A percentile compares a stretch with the other conserved stretches of the same genome.
These are phyloP conservation scores for Geranomyces variabilis DNA, from an alignment of 192 early-diverging fungal genomes.

Conservation along the genomic window DNA sequence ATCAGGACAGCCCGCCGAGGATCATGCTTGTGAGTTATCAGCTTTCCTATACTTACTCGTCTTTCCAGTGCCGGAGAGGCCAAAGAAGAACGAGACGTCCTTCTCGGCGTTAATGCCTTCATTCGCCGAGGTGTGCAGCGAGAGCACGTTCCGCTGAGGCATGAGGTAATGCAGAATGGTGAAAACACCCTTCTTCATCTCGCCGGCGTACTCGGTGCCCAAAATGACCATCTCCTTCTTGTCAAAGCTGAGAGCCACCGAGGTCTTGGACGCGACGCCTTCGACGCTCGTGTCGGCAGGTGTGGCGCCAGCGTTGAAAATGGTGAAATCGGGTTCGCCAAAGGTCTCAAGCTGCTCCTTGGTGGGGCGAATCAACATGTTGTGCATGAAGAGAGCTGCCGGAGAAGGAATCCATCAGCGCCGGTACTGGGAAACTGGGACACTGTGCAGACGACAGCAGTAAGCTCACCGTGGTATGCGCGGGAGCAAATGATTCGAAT, in stretches of 20 bases:
- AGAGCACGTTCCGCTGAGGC: constrained; percentile 81
- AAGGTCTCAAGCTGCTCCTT: constrained; percentile 79
- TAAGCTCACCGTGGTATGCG: constrained; percentile 72
- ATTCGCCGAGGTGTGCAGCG: constrained; percentile 87
- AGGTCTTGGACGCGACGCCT: constrained; percentile 86
- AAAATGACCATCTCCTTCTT: constrained; percentile 89
- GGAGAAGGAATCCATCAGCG: background rate
- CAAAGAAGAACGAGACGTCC: constrained; percentile 93
- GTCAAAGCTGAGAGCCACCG: constrained; percentile 84
- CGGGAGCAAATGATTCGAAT: constrained; percentile 85
- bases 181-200: constrained; percentile 96
- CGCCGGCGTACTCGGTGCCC: constrained; percentile 92
- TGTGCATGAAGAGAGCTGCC: constrained; percentile 85
- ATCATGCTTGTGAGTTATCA: too few relatives aligned
- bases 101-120: constrained; percentile 66
- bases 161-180: constrained; percentile 97
- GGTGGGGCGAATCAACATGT: constrained; percentile 95
- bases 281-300: constrained; percentile 77
- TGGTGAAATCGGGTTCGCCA: constrained; percentile 91
- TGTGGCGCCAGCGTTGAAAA: constrained; percentile 85
- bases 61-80: constrained; percentile 92
- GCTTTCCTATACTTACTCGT: constrained; percentile 24
- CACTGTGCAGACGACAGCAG: too few relatives aligned
- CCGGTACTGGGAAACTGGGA: too few relatives aligned
- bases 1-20: too few relatives aligned